Conservation (phyloP, 129 eudicot genomes). For the Tagetes patula region DNA sequence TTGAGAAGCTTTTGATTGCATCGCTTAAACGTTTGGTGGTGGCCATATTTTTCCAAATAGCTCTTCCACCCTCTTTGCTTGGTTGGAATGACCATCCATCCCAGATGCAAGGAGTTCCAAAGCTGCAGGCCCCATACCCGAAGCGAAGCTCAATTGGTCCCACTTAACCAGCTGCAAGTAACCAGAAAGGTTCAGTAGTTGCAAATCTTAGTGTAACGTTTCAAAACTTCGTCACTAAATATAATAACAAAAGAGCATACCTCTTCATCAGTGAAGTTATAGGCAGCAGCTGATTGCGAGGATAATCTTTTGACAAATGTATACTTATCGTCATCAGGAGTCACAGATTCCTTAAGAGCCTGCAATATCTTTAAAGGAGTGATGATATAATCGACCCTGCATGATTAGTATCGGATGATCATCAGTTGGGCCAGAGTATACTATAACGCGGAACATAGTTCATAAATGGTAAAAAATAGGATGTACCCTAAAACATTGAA, state of each 20-base stretch:
- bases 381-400: conserved; percentile 95
- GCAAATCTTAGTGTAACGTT: neutral
- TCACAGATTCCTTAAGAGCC: conserved; percentile 82
- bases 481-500: conserved; percentile 77
- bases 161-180: conserved; percentile 74
- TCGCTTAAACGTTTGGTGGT: conserved; percentile 78
- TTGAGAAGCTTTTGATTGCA: conserved; percentile 3
- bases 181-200: conserved; percentile 2
- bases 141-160: conserved; percentile 88
- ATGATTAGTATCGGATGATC: conserved; percentile 11
- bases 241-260: conserved; percentile 38
- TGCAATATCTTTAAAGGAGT: conserved; percentile 93
- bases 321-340: conserved; percentile 88
- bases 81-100: conserved; percentile 69
- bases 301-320: conserved; percentile 71
- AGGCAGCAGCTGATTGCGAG: conserved; percentile 74
- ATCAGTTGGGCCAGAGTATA: neutral
- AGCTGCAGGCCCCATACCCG: conserved; percentile 91
- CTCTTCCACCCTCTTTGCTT: conserved; percentile 79
- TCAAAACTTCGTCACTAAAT: conserved; percentile 5
- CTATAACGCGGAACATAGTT: neutral
- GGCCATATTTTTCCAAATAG: conserved; percentile 95
- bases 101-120: conserved; percentile 81
- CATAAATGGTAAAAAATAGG: neutral
- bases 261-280: conserved; percentile 81